These are phyloP conservation scores for Mycena sanguinolenta DNA, from an alignment of 768 basidiomycete species.

Conservation along the genomic window DNA sequence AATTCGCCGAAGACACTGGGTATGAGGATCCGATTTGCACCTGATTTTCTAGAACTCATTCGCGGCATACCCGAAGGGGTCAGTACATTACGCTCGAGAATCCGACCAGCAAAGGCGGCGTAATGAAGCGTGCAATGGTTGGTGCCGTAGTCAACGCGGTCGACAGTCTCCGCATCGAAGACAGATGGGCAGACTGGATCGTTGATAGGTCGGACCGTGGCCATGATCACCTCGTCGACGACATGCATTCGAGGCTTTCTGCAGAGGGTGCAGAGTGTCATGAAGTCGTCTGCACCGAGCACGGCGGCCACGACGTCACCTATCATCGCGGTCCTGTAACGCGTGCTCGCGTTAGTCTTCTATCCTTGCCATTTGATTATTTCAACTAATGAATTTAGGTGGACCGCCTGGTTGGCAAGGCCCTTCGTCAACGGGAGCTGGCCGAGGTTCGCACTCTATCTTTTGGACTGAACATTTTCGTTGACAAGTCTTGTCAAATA, in stretches of 20 bases:
- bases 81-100: slow-evolving; percentile 6
- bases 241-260: slow-evolving; percentile 26
- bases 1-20: slow-evolving; percentile 16
- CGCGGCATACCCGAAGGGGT: slow-evolving; percentile 13
- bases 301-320: slow-evolving; percentile 22
- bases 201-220: slow-evolving; percentile 17
- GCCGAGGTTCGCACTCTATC: slow-evolving; percentile 16
- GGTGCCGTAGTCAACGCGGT: slow-evolving; percentile 21
- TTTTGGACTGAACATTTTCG: slow-evolving; percentile 7
- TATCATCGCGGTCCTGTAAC: slow-evolving; percentile 20
- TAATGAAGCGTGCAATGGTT: slow-evolving; percentile 16
- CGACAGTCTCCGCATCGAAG: slow-evolving; percentile 18
- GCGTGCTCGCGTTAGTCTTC: slow-evolving; percentile 27
- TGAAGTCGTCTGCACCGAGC: slow-evolving; percentile 26
- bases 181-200: slow-evolving; percentile 25
- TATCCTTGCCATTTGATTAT: slow-evolving; percentile 17
- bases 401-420: slow-evolving; percentile 23
- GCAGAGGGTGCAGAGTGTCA: slow-evolving; percentile 29
- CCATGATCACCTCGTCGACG: slow-evolving; percentile 21
- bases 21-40: slow-evolving; percentile 23
- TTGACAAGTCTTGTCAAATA: slow-evolving; percentile 22
- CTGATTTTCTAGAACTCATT: slow-evolving; percentile 7
- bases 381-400: slow-evolving; percentile 22
- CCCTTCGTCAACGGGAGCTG: slow-evolving; percentile 1
- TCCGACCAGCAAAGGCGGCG: not conserved